Base-by-base conservation (phyloP, 1,284 basidiomycete genomes). In the Fomitopsis pinicola region DNA sequence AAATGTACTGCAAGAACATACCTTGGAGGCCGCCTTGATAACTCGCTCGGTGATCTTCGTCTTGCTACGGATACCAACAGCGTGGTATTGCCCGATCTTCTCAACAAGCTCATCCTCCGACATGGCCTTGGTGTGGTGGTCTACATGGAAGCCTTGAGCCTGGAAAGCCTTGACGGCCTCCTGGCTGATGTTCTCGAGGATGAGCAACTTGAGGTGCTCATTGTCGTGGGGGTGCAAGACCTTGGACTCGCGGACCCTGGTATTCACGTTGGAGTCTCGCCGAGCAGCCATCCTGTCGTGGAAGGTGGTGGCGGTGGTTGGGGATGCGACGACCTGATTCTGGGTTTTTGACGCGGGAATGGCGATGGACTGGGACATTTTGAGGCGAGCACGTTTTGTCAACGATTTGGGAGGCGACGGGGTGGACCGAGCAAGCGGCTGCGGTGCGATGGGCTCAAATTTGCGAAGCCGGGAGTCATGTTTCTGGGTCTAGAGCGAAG, bases 41-140 rank as follows among this genome's bases (percentile, higher is more conserved):
- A 98, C 92, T 52, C 87, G 87, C 61, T 90, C 85, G 1, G 97
- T 98, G 68, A 99, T 92, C 78, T 93, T 97, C 61, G 97, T 99
- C 79, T 99, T 99, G 80, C 91, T 94, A 59, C 97, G 88, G 75
- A 99, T 99, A 65, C 97, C 97, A 68, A 99, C 88, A 62, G 91
- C 97, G 73, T 98, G 94, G 79, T 98, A 99, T 5, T 84, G 78
- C 58, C 89, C 87, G 58, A 98, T 92, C 73, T 90, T 94, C 61
- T 89, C 82, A 38, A 97, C 77, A 62, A 99, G 91, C 80, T 99
- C 96, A 48, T 92, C 90, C 80, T 99, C 97, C 26, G 86, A 87
- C 82, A 95, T 88, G 55, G 96, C 90, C 71, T 91, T 91, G 66
- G 89, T 84, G 71, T 85, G 83, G 77, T 97, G 95, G 76, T 98